These are phyloP conservation scores for Haematococcus lacustris DNA, from an alignment of 139 green algal species.

Conservation along the genomic window DNA sequence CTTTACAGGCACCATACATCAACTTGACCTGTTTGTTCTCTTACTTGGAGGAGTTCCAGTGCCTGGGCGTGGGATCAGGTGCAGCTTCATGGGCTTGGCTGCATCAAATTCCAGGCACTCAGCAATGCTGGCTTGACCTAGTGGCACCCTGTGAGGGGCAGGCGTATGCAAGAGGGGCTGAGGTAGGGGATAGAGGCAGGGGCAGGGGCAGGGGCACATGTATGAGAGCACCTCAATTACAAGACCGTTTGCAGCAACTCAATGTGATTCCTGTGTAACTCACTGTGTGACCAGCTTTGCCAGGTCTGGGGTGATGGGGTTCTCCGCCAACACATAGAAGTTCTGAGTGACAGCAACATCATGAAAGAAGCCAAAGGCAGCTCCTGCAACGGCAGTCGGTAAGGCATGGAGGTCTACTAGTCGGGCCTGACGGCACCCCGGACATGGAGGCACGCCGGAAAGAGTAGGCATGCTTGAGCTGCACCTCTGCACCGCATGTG, in stretches of 20 bases:
- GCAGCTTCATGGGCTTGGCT: slow-evolving; percentile 19
- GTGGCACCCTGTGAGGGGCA: slow-evolving; percentile 1
- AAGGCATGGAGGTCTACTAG: background rate
- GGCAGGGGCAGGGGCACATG: background rate
- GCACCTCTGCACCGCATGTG: no score
- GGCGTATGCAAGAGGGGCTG: background rate
- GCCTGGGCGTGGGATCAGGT: slow-evolving; percentile 34
- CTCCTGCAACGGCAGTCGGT: background rate
- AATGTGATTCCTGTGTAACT: background rate
- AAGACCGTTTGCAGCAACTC: background rate
- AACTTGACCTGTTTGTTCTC: background rate
- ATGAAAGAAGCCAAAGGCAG: slow-evolving; percentile 30
- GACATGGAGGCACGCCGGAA: no score
- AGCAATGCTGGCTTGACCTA: slow-evolving; percentile 34
- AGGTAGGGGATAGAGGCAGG: background rate
- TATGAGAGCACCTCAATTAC: slow-evolving; percentile 22
- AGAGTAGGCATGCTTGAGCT: no score
- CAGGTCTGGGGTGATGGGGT: slow-evolving; percentile 31
- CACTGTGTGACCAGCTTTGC: slow-evolving; percentile 1
- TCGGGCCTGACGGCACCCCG: no score
- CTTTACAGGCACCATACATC: background rate
- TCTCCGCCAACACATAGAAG: slow-evolving; percentile 40
- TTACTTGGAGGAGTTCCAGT: background rate
- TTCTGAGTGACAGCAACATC: slow-evolving; percentile 44
- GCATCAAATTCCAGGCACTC: slow-evolving; percentile 37